Percentiles rank a stretch among this genome's conserved stretches.
These are phyloP conservation scores for Terfezia claveryi DNA, from an alignment of 495 filamentous ascomycete genomes.

Conservation along the genomic window DNA sequence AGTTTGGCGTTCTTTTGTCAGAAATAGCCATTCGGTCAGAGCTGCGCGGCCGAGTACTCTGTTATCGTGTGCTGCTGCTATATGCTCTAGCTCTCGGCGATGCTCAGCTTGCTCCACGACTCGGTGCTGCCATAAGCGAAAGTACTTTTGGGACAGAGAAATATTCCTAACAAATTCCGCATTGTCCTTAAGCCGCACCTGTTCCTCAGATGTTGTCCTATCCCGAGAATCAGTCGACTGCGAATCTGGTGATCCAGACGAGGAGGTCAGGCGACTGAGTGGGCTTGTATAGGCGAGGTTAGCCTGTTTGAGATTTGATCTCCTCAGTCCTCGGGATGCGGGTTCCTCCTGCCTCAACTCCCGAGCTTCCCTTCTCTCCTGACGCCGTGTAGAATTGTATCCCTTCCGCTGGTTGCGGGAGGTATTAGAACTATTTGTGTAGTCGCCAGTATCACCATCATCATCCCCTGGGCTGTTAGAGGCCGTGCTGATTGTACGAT, in stretches of 20 bases:
- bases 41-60: conserved; percentile 2
- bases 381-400: not conserved
- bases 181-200: not conserved
- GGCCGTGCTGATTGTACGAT: conserved; percentile 4
- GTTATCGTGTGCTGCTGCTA: conserved; percentile 1
- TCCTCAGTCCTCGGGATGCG: not conserved
- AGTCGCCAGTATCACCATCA: not conserved
- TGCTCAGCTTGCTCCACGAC: conserved; percentile 14
- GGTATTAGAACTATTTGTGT: not conserved
- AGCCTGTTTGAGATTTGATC: not conserved
- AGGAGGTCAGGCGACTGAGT: not conserved
- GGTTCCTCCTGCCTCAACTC: not conserved
- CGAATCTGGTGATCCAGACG: no score
- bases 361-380: not conserved
- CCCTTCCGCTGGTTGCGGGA: not conserved
- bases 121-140: conserved; percentile 10
- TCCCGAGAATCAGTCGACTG: not conserved
- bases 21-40: conserved; percentile 15
- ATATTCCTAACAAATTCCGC: not conserved
- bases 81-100: conserved; percentile 4
- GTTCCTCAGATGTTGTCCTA: not conserved
- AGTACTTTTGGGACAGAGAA: conserved; percentile 1
- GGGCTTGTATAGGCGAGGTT: not conserved
- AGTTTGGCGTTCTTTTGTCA: conserved; percentile 7
- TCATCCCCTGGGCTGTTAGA: not conserved